Evolutionary conservation across 2,329 filamentous ascomycete genomes (phyloP).

Genomic region (Ascocoryne sarcoides): DNA sequence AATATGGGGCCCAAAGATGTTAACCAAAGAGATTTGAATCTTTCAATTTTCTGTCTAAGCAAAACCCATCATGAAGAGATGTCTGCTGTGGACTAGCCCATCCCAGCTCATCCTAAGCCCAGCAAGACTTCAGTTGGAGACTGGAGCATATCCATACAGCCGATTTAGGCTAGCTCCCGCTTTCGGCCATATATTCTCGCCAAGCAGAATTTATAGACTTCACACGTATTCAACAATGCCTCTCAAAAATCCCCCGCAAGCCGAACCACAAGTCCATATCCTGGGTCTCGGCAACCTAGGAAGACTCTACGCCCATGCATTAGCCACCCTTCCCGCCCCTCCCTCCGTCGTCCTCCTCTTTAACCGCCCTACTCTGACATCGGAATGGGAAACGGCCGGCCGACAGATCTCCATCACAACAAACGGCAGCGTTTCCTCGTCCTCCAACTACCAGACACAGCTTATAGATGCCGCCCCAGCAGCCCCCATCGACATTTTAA

Average conservation of each 20-base stretch:
- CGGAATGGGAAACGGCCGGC: conserved; percentile 31
- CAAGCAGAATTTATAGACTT: background rate
- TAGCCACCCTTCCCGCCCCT: conserved; percentile 44
- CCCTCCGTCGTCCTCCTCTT: conserved; percentile 78
- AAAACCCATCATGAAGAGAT: background rate
- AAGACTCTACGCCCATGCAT: conserved; percentile 64
- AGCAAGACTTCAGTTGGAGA: background rate
- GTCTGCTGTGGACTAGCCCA: background rate
- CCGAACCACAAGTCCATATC: conserved; percentile 55
- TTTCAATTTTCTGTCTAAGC: too few species aligned
- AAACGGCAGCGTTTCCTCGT: conserved; percentile 15
- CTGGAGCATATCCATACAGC: too few species aligned
- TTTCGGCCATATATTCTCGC: background rate
- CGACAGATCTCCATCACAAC: conserved; percentile 15
- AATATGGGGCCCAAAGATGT: too few species aligned
- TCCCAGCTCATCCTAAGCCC: background rate
- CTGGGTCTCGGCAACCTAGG: conserved; percentile 77
- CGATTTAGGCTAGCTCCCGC: too few species aligned
- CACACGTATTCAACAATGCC: background rate
- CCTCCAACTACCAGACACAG: conserved; percentile 19
- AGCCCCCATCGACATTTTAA: conserved; percentile 57
- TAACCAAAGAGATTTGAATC: too few species aligned
- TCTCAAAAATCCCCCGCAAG: conserved; percentile 11
- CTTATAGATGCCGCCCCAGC: conserved; percentile 1
- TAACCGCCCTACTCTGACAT: conserved; percentile 45